Conservation (phyloP, 768 basidiomycete species). For the Podaxis rugospora region DNA sequence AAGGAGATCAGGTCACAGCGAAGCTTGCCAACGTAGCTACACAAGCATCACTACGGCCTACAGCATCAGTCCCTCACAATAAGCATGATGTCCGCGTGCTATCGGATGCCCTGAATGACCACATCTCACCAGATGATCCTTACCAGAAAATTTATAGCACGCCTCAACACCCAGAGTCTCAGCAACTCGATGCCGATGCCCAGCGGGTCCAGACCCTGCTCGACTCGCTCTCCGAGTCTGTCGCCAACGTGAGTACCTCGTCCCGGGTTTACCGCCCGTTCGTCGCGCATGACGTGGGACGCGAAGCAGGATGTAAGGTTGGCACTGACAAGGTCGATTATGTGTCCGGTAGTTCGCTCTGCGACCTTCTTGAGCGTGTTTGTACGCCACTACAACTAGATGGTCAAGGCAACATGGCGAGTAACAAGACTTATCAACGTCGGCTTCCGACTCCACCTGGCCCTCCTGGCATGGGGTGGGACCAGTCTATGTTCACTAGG, state of each 20-base stretch:
- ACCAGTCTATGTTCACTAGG: background rate
- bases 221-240: constrained; percentile 2
- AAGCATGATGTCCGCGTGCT: constrained; percentile 17
- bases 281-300: background rate
- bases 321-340: too few species aligned
- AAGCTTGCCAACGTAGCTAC: constrained; percentile 30
- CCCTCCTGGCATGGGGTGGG: constrained; percentile 1
- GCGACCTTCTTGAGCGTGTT: too few species aligned
- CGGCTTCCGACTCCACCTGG: constrained; percentile 6
- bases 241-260: background rate
- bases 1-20: background rate
- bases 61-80: background rate
- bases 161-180: background rate
- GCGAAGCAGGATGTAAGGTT: background rate
- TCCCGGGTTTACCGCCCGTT: background rate
- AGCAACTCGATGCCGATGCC: background rate
- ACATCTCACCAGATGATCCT: background rate
- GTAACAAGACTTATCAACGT: background rate
- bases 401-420: background rate
- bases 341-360: background rate
- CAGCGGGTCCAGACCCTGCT: background rate
- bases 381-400: background rate
- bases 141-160: background rate
- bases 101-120: constrained; percentile 17
- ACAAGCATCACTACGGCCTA: background rate